Base-by-base conservation (phyloP, 2,329 filamentous ascomycete genomes). In the Decorospora gaudefroyi region DNA sequence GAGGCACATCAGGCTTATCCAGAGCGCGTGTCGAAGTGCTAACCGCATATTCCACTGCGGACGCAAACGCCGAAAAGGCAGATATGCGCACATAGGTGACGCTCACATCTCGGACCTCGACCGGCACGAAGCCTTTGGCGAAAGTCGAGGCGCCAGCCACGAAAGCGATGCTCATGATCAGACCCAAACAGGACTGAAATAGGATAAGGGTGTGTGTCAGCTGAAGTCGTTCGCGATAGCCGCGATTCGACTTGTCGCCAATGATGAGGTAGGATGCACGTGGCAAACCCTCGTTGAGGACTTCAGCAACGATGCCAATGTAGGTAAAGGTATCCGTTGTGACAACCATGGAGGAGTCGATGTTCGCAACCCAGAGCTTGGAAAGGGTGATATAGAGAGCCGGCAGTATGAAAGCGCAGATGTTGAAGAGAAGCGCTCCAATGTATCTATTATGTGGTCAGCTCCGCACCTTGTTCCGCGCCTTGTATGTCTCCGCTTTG, bases 281-380 rank as follows among this genome's bases (percentile, higher is more conserved):
- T 0, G 85, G 85, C 0, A 90, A 78, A 0, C 86, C 85, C 62
- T 90, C 86, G 52, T 89, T 89, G 11, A 90, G 67, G 0, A 87
- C 84, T 61, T 89, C 83, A 1, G 78, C 80, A 0, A 88, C 74
- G 0, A 83, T 78, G 13, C 79, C 76, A 46, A 89, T 86, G 64
- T 89, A 89, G 0, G 83, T 88, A 65, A 86, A 87, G 0, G 78
- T 72, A 45, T 87, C 83, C 0, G 82, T 86, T 0, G 81, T 85
- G 12, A 79, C 82, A 1, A 87, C 81, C 49, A 81, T 73, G 1
- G 75, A 79, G 0, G 79, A 69, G 62, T 88, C 82, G 42, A 88
- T 86, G 41, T 80, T 78, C 2, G 85, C 83, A 2, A 89, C 78
- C 86, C 84, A 89, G 12, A 87, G 74, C 59, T 88, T 88, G 34